Conservation (phyloP, 2,329 filamentous ascomycete genomes). For the Talaromyces piceae region DNA sequence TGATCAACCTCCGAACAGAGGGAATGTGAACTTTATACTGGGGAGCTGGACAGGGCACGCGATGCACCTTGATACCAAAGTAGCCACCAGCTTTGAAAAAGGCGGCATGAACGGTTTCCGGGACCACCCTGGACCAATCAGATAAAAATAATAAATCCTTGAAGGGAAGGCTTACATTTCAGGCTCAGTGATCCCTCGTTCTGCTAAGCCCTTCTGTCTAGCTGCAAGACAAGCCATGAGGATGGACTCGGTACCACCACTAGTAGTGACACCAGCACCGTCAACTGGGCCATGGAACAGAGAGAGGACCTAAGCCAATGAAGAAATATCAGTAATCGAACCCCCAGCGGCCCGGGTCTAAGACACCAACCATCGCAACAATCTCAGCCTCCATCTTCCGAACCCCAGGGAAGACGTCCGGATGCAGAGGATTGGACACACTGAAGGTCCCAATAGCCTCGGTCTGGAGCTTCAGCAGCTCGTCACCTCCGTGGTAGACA, state of each 20-base stretch:
- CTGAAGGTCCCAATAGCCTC: constrained; percentile 93
- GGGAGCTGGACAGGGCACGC: constrained; percentile 79
- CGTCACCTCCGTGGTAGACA: constrained; percentile 88
- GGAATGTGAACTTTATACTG: constrained; percentile 74
- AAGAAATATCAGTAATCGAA: not conserved
- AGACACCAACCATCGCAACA: constrained; percentile 74
- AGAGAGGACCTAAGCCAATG: constrained; percentile 54
- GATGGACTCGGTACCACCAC: constrained; percentile 92
- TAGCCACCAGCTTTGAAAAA: constrained; percentile 94
- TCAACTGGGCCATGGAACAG: constrained; percentile 85
- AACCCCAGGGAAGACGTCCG: constrained; percentile 95
- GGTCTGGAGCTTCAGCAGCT: constrained; percentile 74
- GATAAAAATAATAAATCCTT: not conserved
- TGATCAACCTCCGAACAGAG: constrained; percentile 75
- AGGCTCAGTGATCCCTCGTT: constrained; percentile 82
- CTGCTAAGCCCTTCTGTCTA: constrained; percentile 76
- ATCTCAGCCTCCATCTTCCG: constrained; percentile 99
- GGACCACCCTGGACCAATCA: constrained; percentile 63
- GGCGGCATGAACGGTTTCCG: constrained; percentile 88
- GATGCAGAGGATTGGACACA: constrained; percentile 93
- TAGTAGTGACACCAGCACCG: constrained; percentile 81
- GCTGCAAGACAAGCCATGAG: constrained; percentile 90
- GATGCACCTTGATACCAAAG: constrained; percentile 92
- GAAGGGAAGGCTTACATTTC: constrained; percentile 64
- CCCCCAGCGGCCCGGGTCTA: not conserved